Evolutionary conservation across 164 flowering plant species (phyloP), one percentile per base, ranked within the genome.

Genomic region (Protea cynaroides): DNA sequence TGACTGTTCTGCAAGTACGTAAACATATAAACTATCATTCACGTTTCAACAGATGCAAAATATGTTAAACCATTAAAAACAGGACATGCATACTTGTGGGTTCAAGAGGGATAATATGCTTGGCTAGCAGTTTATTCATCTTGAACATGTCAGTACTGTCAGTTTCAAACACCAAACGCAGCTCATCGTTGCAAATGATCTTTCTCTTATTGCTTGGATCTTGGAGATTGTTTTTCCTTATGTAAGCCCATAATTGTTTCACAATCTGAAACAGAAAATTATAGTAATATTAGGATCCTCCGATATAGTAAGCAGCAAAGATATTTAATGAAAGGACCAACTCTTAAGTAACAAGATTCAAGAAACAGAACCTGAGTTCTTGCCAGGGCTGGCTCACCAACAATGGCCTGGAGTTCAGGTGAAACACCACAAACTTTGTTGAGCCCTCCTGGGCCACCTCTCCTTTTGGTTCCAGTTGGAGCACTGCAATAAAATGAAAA

Each of bases 371-470:
- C 98, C 96, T 93, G 92, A 44, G 98, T 93, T 73, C 98, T 83
- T 44, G 97, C 83, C 78, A 94, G 65, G 14, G 85, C 76, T 65
- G 97, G 86, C 70, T 85, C 82, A 34, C 98, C 97, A 74, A 90
- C 97, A 66, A 94, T 77, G 59, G 81, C 81, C 74, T 94, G 96
- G 62, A 94, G 91, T 73, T 79, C 89, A 69, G 97, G 96, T 38
- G 98, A 81, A 67, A 90, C 95, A 66, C 91, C 88, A 73, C 98
- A 94, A 0, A 94, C 79, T 73, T 94, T 94, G 82, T 83, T 94
- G 25, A 90, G 69, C 49, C 98, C 97, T 4, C 98, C 98, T 3
- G 98, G 83, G 0, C 98, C 97, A 65, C 97, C 98, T 86, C 84
- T 90, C 76, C 90, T 82, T 73, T 90, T 94, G 36, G 76, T 71